Evolutionary conservation across 257 asterid genomes (phyloP).

Genomic region (Cinchona pubescens): DNA sequence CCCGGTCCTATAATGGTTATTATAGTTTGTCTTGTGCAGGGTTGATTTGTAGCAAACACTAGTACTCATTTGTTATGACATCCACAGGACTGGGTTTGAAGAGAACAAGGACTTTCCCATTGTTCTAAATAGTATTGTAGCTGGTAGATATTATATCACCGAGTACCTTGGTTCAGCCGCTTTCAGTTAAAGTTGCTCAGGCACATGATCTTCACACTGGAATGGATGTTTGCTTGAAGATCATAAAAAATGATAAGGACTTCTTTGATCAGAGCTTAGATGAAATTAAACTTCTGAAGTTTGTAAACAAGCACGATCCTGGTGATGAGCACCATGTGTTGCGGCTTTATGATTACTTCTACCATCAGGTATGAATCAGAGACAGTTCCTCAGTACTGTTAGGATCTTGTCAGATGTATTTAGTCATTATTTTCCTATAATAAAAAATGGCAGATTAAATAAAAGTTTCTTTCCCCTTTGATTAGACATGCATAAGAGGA

Average conservation of each 20-base stretch:
- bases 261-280: constrained; percentile 90
- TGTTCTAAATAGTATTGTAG: constrained; percentile 62
- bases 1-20: constrained; percentile 22
- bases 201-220: constrained; percentile 75
- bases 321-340: constrained; percentile 70
- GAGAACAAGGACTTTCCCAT: constrained; percentile 81
- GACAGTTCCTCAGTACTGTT: not conserved
- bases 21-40: constrained; percentile 28
- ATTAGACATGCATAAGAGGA: not conserved
- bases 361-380: constrained; percentile 61
- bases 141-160: constrained; percentile 62
- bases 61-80: constrained; percentile 51
- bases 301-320: constrained; percentile 83
- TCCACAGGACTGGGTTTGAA: constrained; percentile 90
- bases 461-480: not conserved
- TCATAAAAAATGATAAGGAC: constrained; percentile 87
- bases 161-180: constrained; percentile 90
- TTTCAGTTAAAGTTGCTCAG: constrained; percentile 84
- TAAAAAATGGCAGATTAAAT: not conserved
- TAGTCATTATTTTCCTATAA: not conserved
- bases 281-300: constrained; percentile 85
- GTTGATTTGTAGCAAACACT: constrained; percentile 47
- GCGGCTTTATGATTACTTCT: constrained; percentile 87
- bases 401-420: not conserved
- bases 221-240: constrained; percentile 83